Percentiles rank a stretch among this genome's conserved stretches.
Evolutionary conservation across 768 basidiomycete genomes (phyloP).

Genomic region (Tylopilus felleus): DNA sequence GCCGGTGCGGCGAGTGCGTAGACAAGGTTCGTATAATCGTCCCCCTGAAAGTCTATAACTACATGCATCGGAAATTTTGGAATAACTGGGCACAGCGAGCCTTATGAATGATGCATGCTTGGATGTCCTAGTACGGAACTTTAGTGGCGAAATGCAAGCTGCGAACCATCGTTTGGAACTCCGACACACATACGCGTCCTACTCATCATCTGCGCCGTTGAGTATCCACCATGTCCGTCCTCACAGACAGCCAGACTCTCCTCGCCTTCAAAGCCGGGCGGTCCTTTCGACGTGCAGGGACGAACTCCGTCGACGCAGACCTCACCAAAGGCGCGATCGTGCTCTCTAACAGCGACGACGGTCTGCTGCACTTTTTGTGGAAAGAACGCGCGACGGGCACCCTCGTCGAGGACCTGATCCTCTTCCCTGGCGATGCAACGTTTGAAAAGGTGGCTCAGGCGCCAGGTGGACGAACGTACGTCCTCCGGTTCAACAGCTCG

Average conservation of each 20-base stretch:
- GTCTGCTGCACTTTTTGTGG: slow-evolving; percentile 76
- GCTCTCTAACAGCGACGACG: slow-evolving; percentile 68
- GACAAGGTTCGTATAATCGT: slow-evolving; percentile 52
- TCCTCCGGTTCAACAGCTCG: slow-evolving; percentile 89
- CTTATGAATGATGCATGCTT: too few species aligned
- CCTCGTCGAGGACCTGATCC: slow-evolving; percentile 76
- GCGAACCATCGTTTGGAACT: too few species aligned
- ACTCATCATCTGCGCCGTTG: not conserved
- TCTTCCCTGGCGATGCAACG: slow-evolving; percentile 83
- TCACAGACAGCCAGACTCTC: slow-evolving; percentile 30
- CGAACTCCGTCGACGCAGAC: slow-evolving; percentile 64
- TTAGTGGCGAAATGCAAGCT: too few species aligned
- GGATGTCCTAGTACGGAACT: too few species aligned
- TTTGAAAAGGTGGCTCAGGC: slow-evolving; percentile 74
- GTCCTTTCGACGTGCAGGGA: slow-evolving; percentile 62
- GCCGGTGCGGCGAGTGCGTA: slow-evolving; percentile 35
- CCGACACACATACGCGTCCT: slow-evolving; percentile 19
- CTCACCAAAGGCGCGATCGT: slow-evolving; percentile 73
- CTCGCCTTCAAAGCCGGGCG: slow-evolving; percentile 68
- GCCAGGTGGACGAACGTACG: slow-evolving; percentile 66
- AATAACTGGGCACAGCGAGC: too few species aligned
- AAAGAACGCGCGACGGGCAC: slow-evolving; percentile 62
- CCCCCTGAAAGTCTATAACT: slow-evolving; percentile 52
- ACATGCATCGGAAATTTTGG: too few species aligned
- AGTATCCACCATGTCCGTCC: slow-evolving; percentile 19